Conservation (phyloP, 2,329 filamentous ascomycete species). For the Microsporum ferrugineum region DNA sequence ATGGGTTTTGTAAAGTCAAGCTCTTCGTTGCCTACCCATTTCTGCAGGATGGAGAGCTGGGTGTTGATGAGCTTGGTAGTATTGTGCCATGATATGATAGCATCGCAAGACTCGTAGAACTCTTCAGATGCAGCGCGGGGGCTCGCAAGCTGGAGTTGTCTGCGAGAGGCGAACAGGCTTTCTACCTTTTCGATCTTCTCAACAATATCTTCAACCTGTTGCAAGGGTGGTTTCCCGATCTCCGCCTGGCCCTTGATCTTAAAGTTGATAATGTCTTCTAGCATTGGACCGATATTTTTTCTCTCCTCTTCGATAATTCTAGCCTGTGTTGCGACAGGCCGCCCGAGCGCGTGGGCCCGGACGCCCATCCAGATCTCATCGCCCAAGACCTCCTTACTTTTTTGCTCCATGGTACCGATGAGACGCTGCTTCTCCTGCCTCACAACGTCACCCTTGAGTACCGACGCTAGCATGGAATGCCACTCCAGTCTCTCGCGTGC, state of each 20-base stretch:
- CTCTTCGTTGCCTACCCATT: conserved; percentile 94
- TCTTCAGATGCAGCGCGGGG: conserved; percentile 62
- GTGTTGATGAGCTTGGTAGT: conserved; percentile 94
- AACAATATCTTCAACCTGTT: conserved; percentile 84
- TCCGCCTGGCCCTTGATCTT: conserved; percentile 89
- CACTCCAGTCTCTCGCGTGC: conserved; percentile 89
- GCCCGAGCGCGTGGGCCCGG: conserved; percentile 69
- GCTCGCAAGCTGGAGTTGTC: conserved; percentile 61
- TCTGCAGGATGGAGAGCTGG: conserved; percentile 78
- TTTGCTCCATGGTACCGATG: conserved; percentile 67
- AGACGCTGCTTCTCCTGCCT: conserved; percentile 95
- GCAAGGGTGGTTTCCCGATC: conserved; percentile 71
- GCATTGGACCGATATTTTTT: conserved; percentile 55
- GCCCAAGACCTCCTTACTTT: conserved; percentile 55
- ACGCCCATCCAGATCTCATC: conserved; percentile 80
- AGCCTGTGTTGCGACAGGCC: conserved; percentile 71
- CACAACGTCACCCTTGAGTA: conserved; percentile 91
- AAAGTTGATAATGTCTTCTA: conserved; percentile 87
- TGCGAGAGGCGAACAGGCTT: conserved; percentile 68
- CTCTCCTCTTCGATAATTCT: conserved; percentile 81
- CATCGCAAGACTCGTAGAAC: conserved; percentile 73
- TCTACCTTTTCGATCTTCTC: conserved; percentile 84
- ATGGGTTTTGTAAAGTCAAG: conserved; percentile 76
- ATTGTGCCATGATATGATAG: conserved; percentile 92
- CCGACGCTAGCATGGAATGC: conserved; percentile 95